phyloP scores from a whole-genome alignment of 306 rosid genomes.

The Delonix regia region DNA sequence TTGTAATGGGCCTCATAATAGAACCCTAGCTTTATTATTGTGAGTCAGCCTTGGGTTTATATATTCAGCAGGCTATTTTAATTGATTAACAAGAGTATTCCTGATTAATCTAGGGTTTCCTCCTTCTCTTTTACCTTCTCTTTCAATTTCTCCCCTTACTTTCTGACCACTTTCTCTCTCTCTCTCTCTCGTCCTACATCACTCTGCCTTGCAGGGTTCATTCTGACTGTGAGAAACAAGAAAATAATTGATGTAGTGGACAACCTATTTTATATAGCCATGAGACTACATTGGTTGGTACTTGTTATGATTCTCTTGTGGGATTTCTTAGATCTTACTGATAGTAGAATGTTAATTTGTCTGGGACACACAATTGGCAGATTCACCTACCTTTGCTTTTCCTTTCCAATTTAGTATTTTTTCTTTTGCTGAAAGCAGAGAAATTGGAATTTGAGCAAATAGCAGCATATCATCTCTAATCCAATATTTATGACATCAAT shows the following conservation, averaged over 20 bases:
- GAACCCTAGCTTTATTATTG: too few species aligned
- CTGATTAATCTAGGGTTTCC: too few species aligned
- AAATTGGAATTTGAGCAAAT: neutral
- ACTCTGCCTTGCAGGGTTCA: too few species aligned
- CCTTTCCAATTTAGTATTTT: neutral
- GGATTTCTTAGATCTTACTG: neutral
- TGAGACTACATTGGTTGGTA: neutral
- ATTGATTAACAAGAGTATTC: too few species aligned
- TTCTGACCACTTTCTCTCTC: too few species aligned
- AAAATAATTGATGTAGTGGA: neutral
- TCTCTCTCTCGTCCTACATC: too few species aligned
- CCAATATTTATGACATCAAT: neutral
- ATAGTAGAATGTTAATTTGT: neutral
- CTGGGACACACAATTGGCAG: neutral
- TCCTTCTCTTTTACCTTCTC: too few species aligned
- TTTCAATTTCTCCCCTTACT: too few species aligned
- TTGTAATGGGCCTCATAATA: too few species aligned
- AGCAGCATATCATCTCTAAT: neutral
- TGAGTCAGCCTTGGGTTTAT: too few species aligned
- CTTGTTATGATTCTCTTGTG: neutral
- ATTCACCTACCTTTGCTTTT: neutral
- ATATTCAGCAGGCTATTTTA: too few species aligned
- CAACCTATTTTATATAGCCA: neutral
- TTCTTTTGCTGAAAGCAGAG: neutral
- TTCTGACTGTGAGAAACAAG: neutral